A percentile compares a stretch with the other conserved stretches of the same genome.
These are phyloP conservation scores for Pyrus bretschneideri DNA, from an alignment of 306 rosid genomes.

Conservation along the genomic window DNA sequence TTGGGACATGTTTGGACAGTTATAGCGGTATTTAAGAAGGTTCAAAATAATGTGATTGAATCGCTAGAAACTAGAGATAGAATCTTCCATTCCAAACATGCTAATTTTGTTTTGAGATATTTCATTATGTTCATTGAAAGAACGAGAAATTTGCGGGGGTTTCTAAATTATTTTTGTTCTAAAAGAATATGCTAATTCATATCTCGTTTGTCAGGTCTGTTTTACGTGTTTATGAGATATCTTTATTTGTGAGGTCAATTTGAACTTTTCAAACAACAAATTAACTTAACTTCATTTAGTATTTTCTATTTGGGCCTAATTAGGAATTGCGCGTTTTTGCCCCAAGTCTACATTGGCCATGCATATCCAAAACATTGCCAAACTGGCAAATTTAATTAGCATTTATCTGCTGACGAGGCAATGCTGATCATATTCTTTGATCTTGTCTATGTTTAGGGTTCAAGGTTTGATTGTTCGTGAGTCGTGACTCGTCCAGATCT, in stretches of 20 bases:
- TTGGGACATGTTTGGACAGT: background rate
- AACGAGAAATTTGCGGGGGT: background rate
- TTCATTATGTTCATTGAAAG: background rate
- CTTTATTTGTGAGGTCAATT: background rate
- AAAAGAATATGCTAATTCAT: background rate
- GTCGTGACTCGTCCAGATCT: background rate
- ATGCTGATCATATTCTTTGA: background rate
- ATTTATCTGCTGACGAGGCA: background rate
- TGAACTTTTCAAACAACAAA: background rate
- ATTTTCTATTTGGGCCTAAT: background rate
- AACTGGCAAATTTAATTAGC: background rate
- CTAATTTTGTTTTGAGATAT: background rate
- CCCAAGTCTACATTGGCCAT: background rate
- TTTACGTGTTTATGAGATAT: background rate
- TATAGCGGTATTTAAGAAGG: background rate
- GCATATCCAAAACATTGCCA: background rate
- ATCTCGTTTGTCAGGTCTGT: too few species aligned
- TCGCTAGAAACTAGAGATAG: background rate
- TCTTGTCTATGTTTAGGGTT: background rate
- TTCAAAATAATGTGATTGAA: background rate
- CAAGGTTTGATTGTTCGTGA: background rate
- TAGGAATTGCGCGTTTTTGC: background rate
- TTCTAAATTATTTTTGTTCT: background rate
- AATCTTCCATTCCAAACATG: background rate
- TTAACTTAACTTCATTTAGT: background rate